phyloP scores from a whole-genome alignment of 257 asterid genomes.

The Plantago major region DNA sequence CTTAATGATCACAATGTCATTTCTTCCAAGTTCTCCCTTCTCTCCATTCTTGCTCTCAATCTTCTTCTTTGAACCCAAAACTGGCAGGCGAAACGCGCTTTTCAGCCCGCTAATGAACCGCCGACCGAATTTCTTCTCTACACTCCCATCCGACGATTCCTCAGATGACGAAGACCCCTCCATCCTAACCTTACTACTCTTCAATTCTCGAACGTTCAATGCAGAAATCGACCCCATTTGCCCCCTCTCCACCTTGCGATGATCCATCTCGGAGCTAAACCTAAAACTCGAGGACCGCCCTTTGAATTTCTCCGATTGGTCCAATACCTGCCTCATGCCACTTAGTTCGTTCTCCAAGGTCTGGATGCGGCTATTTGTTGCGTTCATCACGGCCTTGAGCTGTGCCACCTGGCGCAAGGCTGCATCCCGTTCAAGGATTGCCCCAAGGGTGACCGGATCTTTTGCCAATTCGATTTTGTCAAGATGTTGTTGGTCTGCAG shows the following conservation, averaged over 20 bases:
- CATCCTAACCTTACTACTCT: constrained; percentile 13
- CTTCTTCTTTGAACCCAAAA: constrained; percentile 38
- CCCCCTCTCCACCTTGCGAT: constrained; percentile 43
- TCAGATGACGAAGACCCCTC: constrained; percentile 34
- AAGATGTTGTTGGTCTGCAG: constrained; percentile 24
- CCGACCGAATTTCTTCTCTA: constrained; percentile 39
- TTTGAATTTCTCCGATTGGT: constrained; percentile 38
- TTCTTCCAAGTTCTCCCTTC: constrained; percentile 8
- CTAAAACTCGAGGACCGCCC: constrained; percentile 62
- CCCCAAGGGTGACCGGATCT: constrained; percentile 49
- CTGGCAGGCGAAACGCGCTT: constrained; percentile 45
- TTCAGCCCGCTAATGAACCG: constrained; percentile 56
- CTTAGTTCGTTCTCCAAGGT: constrained; percentile 57
- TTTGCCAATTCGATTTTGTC: constrained; percentile 15
- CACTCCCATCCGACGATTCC: constrained; percentile 29
- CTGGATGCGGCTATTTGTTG: constrained; percentile 59
- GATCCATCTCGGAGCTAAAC: constrained; percentile 33
- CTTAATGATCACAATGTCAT: constrained; percentile 36
- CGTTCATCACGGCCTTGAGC: constrained; percentile 52
- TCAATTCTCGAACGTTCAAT: constrained; percentile 32
- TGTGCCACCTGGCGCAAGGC: constrained; percentile 66
- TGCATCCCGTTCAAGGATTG: constrained; percentile 64
- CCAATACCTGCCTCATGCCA: constrained; percentile 46
- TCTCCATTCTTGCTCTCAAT: constrained; percentile 24
- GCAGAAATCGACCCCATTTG: constrained; percentile 67